Evolutionary conservation across 2,329 filamentous ascomycete species (phyloP).

Genomic region (Stagonosporopsis chrysanthemi): DNA sequence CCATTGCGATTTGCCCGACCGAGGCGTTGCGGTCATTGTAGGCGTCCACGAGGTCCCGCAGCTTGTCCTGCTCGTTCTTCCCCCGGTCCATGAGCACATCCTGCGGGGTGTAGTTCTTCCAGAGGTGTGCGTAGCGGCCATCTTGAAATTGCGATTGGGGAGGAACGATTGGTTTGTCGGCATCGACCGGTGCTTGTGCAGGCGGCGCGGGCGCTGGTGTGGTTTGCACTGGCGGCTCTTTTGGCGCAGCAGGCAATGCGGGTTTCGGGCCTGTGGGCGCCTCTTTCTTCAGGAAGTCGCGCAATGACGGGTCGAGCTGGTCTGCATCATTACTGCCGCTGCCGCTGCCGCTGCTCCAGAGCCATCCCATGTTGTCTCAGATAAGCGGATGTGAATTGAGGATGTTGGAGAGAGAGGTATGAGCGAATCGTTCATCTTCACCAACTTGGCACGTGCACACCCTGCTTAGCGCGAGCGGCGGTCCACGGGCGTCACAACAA

Average conservation of each 20-base stretch:
- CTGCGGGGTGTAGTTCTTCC: conserved; percentile 87
- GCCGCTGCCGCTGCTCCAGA: conserved; percentile 60
- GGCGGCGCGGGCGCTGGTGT: conserved; percentile 10
- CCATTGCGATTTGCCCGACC: conserved; percentile 82
- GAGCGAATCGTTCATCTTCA: conserved; percentile 22
- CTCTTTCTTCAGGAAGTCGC: conserved; percentile 84
- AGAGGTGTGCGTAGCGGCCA: conserved; percentile 82
- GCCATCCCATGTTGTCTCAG: conserved; percentile 64
- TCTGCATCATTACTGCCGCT: conserved; percentile 57
- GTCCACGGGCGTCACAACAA: conserved; percentile 28
- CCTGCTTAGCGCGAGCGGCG: conserved; percentile 24
- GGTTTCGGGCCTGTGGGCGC: conserved; percentile 72
- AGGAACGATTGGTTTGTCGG: conserved; percentile 50
- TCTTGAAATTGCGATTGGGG: conserved; percentile 69
- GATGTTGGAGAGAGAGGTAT: conserved; percentile 1
- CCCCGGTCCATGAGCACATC: conserved; percentile 71
- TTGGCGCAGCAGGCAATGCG: conserved; percentile 34
- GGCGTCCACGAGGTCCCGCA: conserved; percentile 79
- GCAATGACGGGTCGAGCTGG: conserved; percentile 81
- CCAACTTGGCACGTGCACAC: conserved; percentile 12
- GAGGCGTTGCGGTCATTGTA: conserved; percentile 82
- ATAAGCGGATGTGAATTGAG: neutral
- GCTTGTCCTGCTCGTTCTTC: conserved; percentile 79
- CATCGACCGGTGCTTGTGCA: conserved; percentile 16
- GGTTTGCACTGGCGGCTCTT: conserved; percentile 37